These are phyloP conservation scores for Triangularia verruculosa DNA, from an alignment of 2,329 filamentous ascomycete genomes.

Conservation along the genomic window DNA sequence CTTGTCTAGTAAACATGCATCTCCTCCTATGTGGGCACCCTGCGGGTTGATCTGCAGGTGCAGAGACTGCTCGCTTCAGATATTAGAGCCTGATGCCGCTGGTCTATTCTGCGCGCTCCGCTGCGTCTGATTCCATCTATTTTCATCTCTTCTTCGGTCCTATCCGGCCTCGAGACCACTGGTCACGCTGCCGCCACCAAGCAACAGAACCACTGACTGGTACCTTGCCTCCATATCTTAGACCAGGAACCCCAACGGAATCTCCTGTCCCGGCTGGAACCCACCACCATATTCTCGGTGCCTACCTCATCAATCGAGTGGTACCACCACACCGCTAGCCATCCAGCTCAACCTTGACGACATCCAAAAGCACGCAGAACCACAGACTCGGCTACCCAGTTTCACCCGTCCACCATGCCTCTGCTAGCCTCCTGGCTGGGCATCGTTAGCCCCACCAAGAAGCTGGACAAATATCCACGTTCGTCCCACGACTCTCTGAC, in stretches of 20 bases:
- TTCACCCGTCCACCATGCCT: constrained; percentile 16
- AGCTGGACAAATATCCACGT: constrained; percentile 15
- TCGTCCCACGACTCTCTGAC: constrained; percentile 21
- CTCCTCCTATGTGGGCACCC: neutral
- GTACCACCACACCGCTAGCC: neutral
- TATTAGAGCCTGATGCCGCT: neutral
- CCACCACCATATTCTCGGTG: neutral
- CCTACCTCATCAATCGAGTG: neutral
- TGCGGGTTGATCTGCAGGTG: neutral
- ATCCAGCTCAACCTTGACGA: neutral
- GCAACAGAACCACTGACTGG: neutral
- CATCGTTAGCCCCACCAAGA: constrained; percentile 16
- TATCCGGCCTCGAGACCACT: neutral
- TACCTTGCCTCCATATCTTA: neutral
- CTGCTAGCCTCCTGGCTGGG: constrained; percentile 22
- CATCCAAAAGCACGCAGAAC: neutral
- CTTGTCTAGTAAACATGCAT: neutral
- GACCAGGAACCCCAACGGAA: neutral
- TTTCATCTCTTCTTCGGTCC: neutral
- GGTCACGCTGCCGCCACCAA: neutral
- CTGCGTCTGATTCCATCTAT: neutral
- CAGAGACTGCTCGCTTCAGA: neutral
- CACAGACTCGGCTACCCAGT: neutral
- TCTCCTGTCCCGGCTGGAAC: neutral
- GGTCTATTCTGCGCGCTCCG: neutral